These are phyloP conservation scores for Malassezia caprae DNA, from an alignment of 1,284 basidiomycete genomes.

Conservation along the genomic window DNA sequence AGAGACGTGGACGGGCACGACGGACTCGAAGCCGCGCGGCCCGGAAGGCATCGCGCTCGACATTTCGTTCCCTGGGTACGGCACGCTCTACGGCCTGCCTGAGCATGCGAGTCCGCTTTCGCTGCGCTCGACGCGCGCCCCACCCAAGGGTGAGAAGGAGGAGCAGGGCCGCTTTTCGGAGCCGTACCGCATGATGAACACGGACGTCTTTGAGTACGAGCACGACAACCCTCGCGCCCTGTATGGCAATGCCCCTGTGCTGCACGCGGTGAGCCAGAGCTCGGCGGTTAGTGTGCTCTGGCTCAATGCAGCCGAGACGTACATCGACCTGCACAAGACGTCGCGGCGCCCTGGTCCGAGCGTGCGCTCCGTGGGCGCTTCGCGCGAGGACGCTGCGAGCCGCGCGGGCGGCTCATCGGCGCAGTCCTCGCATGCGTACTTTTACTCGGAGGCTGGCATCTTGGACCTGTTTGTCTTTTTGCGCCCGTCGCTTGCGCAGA, in stretches of 20 bases:
- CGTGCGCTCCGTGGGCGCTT: background rate
- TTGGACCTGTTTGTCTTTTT: slow-evolving; percentile 88
- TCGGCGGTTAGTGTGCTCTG: slow-evolving; percentile 85
- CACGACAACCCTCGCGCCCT: slow-evolving; percentile 81
- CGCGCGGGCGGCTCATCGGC: slow-evolving; percentile 7
- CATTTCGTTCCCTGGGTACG: slow-evolving; percentile 80
- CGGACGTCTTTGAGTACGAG: slow-evolving; percentile 94
- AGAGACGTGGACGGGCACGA: slow-evolving; percentile 74
- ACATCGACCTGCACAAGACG: slow-evolving; percentile 68
- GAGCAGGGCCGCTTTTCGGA: slow-evolving; percentile 52
- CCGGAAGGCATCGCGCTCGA: slow-evolving; percentile 88
- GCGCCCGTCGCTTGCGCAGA: slow-evolving; percentile 67
- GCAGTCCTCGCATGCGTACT: slow-evolving; percentile 57
- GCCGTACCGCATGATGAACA: slow-evolving; percentile 89
- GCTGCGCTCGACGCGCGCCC: slow-evolving; percentile 55
- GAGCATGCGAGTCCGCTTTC: slow-evolving; percentile 87
- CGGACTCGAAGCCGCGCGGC: slow-evolving; percentile 92
- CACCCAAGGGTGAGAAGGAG: slow-evolving; percentile 22
- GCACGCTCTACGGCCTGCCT: slow-evolving; percentile 85
- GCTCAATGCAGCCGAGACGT: slow-evolving; percentile 84
- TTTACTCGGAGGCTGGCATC: slow-evolving; percentile 93
- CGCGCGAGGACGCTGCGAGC: background rate
- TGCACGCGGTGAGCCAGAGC: slow-evolving; percentile 67
- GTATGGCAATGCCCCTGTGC: slow-evolving; percentile 61
- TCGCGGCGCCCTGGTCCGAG: slow-evolving; percentile 8